Base-by-base conservation (phyloP, 495 filamentous ascomycete species). In the Aspergillus nanangensis region DNA sequence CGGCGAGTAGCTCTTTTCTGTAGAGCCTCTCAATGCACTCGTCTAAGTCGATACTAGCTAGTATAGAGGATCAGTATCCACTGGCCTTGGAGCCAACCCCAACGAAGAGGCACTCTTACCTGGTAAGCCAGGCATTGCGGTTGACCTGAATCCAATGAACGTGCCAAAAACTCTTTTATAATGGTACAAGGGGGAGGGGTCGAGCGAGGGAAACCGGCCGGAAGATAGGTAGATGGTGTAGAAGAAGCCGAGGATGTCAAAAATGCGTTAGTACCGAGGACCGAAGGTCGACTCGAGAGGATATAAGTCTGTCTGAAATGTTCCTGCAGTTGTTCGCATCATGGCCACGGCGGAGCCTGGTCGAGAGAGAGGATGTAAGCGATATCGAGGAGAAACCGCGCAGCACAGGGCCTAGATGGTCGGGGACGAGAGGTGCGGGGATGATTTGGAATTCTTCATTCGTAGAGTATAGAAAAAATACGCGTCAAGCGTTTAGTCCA, bases 21-120 rank as follows among this genome's bases (percentile, higher is more conserved):
- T 97, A 96, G 20, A 98, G 81, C 45, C 93, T 82, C 57, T 86
- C 80, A 69, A 98, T 96, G 70, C 93, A 98, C 76, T 96, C 89
- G 71, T 98, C 93, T 56, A 98, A 82, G 67, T 98, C 93, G 62
- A 98, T 90, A 67, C 87, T 95, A 51, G 88, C 93, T 97, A 54
- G 14, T 9, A 17, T 10, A 49, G 8, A 35, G n/a, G 21, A 41
- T 48, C 27, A 51, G 44, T 5, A 15, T n/a, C 25, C 38, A 36
- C n/a, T 45, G 35, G 5, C 41, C n/a, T 18, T 20, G 7, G 43
- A 34, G 21, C 33, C n/a, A 18, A 17, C 33, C 11, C 33, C 8
- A 23, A 47, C 14, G 2, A n/a, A 11, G 25, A 29, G 5, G 11
- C 11, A 29, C 11, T 5, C 79, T 52, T 77, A 95, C 89, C 74